phyloP scores from a whole-genome alignment of 2,329 filamentous ascomycete genomes.

The Neoscytalidium dimidiatum region DNA sequence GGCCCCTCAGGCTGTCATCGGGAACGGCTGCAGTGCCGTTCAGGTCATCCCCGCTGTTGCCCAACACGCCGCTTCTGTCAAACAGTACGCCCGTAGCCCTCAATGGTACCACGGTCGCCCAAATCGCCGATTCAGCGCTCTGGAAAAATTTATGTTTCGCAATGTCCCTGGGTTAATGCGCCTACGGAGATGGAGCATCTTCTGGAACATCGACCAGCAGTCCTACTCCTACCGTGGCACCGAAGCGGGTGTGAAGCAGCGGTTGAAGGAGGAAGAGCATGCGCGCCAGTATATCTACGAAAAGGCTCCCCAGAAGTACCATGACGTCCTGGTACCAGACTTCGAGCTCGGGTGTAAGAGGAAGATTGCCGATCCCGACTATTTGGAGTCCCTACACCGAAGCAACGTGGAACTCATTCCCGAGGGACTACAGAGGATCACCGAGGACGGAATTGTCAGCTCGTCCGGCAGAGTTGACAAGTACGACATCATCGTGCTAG shows the following conservation, averaged over 20 bases:
- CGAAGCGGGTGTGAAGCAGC: constrained; percentile 8
- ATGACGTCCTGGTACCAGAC: constrained; percentile 78
- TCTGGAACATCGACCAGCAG: constrained; percentile 23
- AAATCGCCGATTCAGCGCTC: constrained; percentile 30
- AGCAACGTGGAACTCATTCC: constrained; percentile 26
- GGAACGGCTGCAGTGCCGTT: constrained; percentile 35
- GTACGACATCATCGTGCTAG: constrained; percentile 37
- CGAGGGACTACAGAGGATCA: constrained; percentile 24
- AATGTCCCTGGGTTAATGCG: constrained; percentile 37
- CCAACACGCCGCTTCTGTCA: constrained; percentile 21
- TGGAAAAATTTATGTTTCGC: constrained; percentile 33
- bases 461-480: constrained; percentile 21
- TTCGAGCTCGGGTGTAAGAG: constrained; percentile 70
- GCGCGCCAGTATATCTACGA: constrained; percentile 27
- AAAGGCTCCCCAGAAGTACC: constrained; percentile 28
- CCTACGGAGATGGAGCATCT: constrained; percentile 20
- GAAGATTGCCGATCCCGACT: constrained; percentile 27
- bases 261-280: constrained; percentile 20
- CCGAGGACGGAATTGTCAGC: constrained; percentile 23
- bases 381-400: constrained; percentile 28
- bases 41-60: constrained; percentile 26
- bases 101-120: constrained; percentile 40
- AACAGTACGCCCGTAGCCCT: constrained; percentile 29
- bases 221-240: constrained; percentile 23
- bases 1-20: constrained; percentile 28